phyloP scores from a whole-genome alignment of 371 early-diverging fungal species.

The Parasitella parasitica region DNA sequence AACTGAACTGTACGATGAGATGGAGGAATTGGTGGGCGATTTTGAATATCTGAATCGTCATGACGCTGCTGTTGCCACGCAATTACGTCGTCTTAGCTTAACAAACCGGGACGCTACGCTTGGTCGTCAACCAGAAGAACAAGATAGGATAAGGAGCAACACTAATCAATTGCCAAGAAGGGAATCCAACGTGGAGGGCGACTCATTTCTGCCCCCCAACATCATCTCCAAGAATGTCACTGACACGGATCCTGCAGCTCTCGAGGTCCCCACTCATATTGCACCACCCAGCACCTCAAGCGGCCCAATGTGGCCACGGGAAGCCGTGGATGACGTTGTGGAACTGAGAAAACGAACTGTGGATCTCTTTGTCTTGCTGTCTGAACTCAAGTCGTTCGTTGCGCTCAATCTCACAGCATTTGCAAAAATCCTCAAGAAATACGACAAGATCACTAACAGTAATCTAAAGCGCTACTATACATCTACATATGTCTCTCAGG shows the following conservation, averaged over 20 bases:
- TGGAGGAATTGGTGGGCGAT: slow-evolving; percentile 52
- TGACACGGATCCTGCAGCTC: slow-evolving; percentile 27
- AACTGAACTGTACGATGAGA: slow-evolving; percentile 67
- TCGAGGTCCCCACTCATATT: not conserved
- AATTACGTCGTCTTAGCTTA: slow-evolving; percentile 6
- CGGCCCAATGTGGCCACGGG: slow-evolving; percentile 15
- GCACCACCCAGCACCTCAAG: slow-evolving; percentile 2
- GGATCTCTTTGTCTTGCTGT: slow-evolving; percentile 76
- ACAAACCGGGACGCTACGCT: not conserved
- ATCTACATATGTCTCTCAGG: slow-evolving; percentile 45
- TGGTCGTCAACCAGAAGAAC: not conserved
- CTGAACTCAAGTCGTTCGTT: slow-evolving; percentile 87
- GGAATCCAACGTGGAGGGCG: slow-evolving; percentile 38
- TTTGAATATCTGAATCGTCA: slow-evolving; percentile 21
- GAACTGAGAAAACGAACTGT: slow-evolving; percentile 51
- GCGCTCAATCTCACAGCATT: slow-evolving; percentile 95
- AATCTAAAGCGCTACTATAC: slow-evolving; percentile 58
- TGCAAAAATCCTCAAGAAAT: slow-evolving; percentile 94
- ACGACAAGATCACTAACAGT: slow-evolving; percentile 85
- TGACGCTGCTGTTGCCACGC: not conserved
- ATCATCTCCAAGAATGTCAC: slow-evolving; percentile 40
- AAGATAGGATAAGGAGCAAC: slow-evolving; percentile 8
- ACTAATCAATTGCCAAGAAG: slow-evolving; percentile 37
- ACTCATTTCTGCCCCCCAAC: slow-evolving; percentile 44
- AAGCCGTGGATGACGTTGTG: slow-evolving; percentile 35